Conservation (phyloP, 805 yeast species). For the Zygosaccharomyces kombuchaensis region DNA sequence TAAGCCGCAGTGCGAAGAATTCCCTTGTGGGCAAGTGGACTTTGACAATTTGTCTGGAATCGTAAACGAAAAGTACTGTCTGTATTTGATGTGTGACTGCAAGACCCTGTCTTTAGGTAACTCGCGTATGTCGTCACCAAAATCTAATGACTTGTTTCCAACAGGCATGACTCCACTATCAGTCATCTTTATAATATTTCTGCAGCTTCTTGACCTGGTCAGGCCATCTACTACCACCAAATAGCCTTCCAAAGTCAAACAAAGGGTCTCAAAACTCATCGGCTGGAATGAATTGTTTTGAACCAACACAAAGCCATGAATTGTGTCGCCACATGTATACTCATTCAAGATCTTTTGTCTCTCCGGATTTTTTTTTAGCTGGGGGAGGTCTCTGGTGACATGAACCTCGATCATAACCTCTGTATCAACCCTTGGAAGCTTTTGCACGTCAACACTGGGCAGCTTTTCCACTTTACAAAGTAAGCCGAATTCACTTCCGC, state of each 20-base stretch:
- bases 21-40: conserved; percentile 44
- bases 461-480: background rate
- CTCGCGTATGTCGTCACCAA: conserved; percentile 25
- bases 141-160: background rate
- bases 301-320: conserved; percentile 47
- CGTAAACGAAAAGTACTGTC: conserved; percentile 53
- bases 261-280: conserved; percentile 54
- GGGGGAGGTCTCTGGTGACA: background rate
- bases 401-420: background rate
- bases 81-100: conserved; percentile 45
- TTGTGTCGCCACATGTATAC: conserved; percentile 51
- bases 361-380: background rate
- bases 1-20: conserved; percentile 29
- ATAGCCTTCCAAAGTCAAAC: conserved; percentile 52
- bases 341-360: conserved; percentile 37
- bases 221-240: conserved; percentile 27
- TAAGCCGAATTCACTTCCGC: background rate
- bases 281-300: conserved; percentile 39
- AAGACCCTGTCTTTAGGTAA: conserved; percentile 44
- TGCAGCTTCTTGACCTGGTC: conserved; percentile 10
- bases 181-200: conserved; percentile 36
- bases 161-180: conserved; percentile 45
- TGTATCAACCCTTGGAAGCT: background rate
- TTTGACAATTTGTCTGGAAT: conserved; percentile 52
- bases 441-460: background rate